Base-by-base conservation (phyloP, 176 grass and related monocot species). In the Aegilops longissima region DNA sequence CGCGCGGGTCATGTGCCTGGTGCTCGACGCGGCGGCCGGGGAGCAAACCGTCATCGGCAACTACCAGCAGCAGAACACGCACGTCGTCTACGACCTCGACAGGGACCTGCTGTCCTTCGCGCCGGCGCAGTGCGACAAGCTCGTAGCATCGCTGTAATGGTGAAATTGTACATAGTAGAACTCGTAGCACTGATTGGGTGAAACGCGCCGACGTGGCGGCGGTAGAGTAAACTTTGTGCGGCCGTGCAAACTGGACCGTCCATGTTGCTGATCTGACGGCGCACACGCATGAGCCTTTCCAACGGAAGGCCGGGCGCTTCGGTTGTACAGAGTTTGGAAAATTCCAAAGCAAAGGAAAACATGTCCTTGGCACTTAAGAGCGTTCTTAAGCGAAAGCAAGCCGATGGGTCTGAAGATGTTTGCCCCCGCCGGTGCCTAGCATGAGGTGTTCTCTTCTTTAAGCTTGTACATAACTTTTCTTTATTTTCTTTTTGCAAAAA, bases 31-130 rank as follows among this genome's bases (percentile, higher is more conserved):
- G 45, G 89, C 79, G 35, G 78, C 90, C 8, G 88, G 84, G 13
- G 92, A 92, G 5, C 84, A 81, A 73, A 80, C 89, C 7, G 85
- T 96, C 59, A 88, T 99, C 66, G 97, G 94, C 64, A 99, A 96
- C 88, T 96, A 93, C 85, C 94, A 99, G 65, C 97, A 99, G 80
- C 97, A 99, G 77, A 94, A 94, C 76, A 90, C 93, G 83, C 89
- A 99, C 65, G 92, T 99, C 73, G 86, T 94, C 6, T 99, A 96
- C 85, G 92, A 99, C 90, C 77, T 99, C 52, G 61, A 78, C 62
- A 87, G 65, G 11, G 76, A 90, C 83, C 49, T 59, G 31, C 79
- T 99, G 14, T 93, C 97, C 31, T 99, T 99, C 71, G 85, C 93
- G 27, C 94, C 85, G 33, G 83, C 90, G 8, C 90, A 10, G 3